These are phyloP conservation scores for Scutellaria baicalensis DNA, from an alignment of 257 asterid genomes.

Conservation along the genomic window DNA sequence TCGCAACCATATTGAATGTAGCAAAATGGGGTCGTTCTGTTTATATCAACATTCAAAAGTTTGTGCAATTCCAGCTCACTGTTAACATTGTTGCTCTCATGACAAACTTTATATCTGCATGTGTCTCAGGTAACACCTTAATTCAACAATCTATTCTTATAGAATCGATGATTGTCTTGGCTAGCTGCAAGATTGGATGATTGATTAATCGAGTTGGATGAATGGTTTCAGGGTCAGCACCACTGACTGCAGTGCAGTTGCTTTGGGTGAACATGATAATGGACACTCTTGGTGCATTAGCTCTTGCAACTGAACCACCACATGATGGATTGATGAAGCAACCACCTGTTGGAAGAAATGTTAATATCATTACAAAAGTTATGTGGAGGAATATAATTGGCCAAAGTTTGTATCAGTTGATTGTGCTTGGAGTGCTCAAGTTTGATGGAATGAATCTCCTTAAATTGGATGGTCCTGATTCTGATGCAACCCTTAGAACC, in stretches of 20 bases:
- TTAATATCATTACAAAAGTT: slow-evolving; percentile 45
- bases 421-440: slow-evolving; percentile 50
- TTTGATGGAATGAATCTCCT: slow-evolving; percentile 45
- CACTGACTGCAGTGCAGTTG: slow-evolving; percentile 77
- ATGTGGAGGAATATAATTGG: slow-evolving; percentile 91
- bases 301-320: slow-evolving; percentile 87
- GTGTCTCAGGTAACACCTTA: slow-evolving; percentile 49
- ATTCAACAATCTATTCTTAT: not conserved
- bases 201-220: not conserved
- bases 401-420: slow-evolving; percentile 65
- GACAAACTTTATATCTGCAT: slow-evolving; percentile 64
- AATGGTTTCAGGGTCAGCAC: slow-evolving; percentile 62
- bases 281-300: slow-evolving; percentile 88
- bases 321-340: slow-evolving; percentile 64
- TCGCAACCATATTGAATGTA: slow-evolving; percentile 56
- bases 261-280: slow-evolving; percentile 97
- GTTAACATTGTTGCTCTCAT: slow-evolving; percentile 71
- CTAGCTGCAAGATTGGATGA: not conserved
- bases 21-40: slow-evolving; percentile 89
- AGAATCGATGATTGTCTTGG: no score
- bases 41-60: slow-evolving; percentile 79
- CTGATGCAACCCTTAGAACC: slow-evolving; percentile 49
- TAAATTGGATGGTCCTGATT: slow-evolving; percentile 33
- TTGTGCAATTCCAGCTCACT: slow-evolving; percentile 81
- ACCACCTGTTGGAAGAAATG: slow-evolving; percentile 60